Base-by-base conservation (phyloP, 176 grass and related monocot species). In the Cocos nucifera region DNA sequence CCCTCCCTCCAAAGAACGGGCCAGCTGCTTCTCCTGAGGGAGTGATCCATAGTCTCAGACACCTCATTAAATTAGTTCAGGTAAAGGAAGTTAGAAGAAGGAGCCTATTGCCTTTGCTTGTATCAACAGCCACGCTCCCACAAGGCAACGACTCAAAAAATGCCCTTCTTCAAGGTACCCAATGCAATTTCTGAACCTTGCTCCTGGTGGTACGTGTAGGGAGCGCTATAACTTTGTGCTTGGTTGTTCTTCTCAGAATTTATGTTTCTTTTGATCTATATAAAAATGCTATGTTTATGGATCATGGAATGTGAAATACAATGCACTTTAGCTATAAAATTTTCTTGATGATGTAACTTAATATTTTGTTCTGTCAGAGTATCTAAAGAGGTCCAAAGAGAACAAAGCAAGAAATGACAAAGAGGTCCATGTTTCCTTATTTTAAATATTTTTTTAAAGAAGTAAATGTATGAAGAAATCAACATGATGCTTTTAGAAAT, bases 391-490 rank as follows among this genome's bases (percentile, higher is more conserved):
- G 50, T 98, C 93, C 6, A 78, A 88, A 66, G 76, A 88, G 58
- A 92, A 92, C 85, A 98, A 98, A 56, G 82, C 73, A 9, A 98
- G 83, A 68, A 83, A 89, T 53, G 88, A 88, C 58, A 98, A 86
- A 69, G 84, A 98, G 88, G 88, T 98, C 28, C 54, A 51, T 22
- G 19, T 28, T 50, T 54, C 20, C 5, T 70, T 2, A 1, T 66
- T 65, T 23, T 26, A 21, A 77, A 17, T 19, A 23, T 5, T 6
- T 8, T 19, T 20, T 44, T 12, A 14, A 44, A 12, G 35, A 44
- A 44, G 10, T 44, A 44, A 44, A 44, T 12, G 14, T 44, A 44
- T 44, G 35, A 44, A 44, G 35, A 44, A 44, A 44, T 4, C 50
- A 25, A 16, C 50, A 21, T 62, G 20, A 1, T 52, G 16, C 9